phyloP scores from a whole-genome alignment of 768 basidiomycete genomes.

The Rhodocollybia butyracea region DNA sequence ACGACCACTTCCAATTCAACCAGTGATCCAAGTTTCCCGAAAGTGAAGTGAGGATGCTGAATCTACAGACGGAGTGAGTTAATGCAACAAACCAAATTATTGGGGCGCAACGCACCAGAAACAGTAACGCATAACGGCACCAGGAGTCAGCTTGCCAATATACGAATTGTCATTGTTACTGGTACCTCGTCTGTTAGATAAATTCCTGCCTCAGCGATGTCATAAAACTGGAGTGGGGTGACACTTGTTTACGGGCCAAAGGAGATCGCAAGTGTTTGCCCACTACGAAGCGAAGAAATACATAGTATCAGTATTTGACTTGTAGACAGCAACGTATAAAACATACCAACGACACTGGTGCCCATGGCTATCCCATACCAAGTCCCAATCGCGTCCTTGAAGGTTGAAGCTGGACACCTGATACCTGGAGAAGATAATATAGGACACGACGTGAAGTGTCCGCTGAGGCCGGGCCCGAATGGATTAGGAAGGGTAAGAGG shows the following conservation, averaged over 20 bases:
- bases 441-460: constrained; percentile 15
- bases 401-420: too few relatives aligned
- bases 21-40: neutral
- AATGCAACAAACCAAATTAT: too few relatives aligned
- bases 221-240: constrained; percentile 2
- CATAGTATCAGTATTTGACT: neutral
- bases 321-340: constrained; percentile 44
- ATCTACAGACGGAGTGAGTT: neutral
- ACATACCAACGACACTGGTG: constrained; percentile 30
- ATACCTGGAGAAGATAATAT: neutral
- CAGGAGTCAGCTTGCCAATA: too few relatives aligned
- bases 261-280: constrained; percentile 72
- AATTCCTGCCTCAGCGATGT: constrained; percentile 1
- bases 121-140: neutral
- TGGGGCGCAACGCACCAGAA: neutral
- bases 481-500: constrained; percentile 12
- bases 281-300: constrained; percentile 25
- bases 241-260: constrained; percentile 67
- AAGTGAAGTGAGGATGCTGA: neutral
- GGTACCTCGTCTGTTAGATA: constrained; percentile 19
- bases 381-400: neutral
- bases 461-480: neutral
- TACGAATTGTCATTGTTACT: constrained; percentile 36
- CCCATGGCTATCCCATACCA: constrained; percentile 2
- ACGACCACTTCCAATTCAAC: constrained; percentile 6